phyloP scores from a whole-genome alignment of 345 rosid genomes.

The Leavenworthia alabamica region DNA sequence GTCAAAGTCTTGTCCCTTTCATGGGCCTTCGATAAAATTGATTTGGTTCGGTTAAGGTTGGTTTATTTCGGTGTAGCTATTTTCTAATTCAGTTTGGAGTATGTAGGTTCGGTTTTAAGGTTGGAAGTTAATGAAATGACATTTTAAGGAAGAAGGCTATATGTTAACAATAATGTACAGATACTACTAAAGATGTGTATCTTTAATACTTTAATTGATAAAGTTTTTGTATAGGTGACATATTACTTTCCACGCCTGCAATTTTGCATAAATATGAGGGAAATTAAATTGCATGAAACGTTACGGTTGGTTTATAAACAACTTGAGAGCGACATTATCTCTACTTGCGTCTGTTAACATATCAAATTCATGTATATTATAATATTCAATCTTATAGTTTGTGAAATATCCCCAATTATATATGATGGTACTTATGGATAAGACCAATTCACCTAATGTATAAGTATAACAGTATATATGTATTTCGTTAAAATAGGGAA shows the following conservation, averaged over 20 bases:
- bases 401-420: not conserved
- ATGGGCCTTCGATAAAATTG: no score
- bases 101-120: no score
- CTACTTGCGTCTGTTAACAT: not conserved
- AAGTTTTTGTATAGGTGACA: not conserved
- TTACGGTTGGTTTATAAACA: not conserved
- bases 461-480: no score
- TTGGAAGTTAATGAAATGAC: no score
- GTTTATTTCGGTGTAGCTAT: not conserved
- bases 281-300: not conserved
- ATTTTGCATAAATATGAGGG: not conserved
- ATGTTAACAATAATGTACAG: no score
- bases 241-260: not conserved
- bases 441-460: not conserved
- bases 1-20: not conserved
- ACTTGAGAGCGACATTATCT: not conserved
- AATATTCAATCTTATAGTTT: not conserved
- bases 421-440: not conserved
- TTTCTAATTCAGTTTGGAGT: no score
- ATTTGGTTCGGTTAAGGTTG: not conserved
- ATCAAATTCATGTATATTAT: not conserved
- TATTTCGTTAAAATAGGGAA: not conserved
- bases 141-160: no score
- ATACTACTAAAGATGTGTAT: no score
- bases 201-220: no score